phyloP scores from a whole-genome alignment of 805 yeast species.

The Ogataea dorogensis region DNA sequence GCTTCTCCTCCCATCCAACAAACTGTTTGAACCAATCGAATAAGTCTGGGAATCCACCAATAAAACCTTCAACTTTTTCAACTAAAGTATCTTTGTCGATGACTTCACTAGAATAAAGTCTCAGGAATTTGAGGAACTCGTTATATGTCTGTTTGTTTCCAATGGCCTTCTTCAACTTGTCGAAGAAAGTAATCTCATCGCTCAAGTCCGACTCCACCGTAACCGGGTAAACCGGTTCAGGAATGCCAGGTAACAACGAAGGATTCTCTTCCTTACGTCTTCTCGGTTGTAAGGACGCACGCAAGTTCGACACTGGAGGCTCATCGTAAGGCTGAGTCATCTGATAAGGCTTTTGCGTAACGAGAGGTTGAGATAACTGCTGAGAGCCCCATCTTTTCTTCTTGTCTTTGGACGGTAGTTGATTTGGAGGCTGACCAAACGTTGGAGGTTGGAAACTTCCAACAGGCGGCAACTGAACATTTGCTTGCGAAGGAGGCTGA shows the following conservation, averaged over 20 bases:
- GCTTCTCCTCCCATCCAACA: conserved; percentile 84
- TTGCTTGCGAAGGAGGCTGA: conserved; percentile 28
- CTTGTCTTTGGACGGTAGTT: conserved; percentile 25
- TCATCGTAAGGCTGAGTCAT: conserved; percentile 37
- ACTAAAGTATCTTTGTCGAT: conserved; percentile 81
- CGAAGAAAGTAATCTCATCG: conserved; percentile 89
- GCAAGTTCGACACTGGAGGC: conserved; percentile 47
- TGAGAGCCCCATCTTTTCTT: conserved; percentile 31
- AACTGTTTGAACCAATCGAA: conserved; percentile 89
- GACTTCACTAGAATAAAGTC: conserved; percentile 85
- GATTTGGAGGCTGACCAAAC: conserved; percentile 26
- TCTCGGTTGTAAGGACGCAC: conserved; percentile 32
- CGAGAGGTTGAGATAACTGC: conserved; percentile 14
- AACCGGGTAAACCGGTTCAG: conserved; percentile 72
- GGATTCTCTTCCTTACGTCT: conserved; percentile 46
- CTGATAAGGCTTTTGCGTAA: conserved; percentile 15
- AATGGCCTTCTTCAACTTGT: conserved; percentile 83
- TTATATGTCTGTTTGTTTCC: conserved; percentile 87
- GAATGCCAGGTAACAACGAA: conserved; percentile 77
- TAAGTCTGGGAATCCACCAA: conserved; percentile 78
- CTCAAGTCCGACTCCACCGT: conserved; percentile 58
- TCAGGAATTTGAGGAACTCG: conserved; percentile 86
- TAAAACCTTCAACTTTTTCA: conserved; percentile 77
- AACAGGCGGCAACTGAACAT: conserved; percentile 76
- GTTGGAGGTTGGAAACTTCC: conserved; percentile 81